These are phyloP conservation scores for Penicillium turbatum DNA, from an alignment of 495 filamentous ascomycete species.

Conservation along the genomic window DNA sequence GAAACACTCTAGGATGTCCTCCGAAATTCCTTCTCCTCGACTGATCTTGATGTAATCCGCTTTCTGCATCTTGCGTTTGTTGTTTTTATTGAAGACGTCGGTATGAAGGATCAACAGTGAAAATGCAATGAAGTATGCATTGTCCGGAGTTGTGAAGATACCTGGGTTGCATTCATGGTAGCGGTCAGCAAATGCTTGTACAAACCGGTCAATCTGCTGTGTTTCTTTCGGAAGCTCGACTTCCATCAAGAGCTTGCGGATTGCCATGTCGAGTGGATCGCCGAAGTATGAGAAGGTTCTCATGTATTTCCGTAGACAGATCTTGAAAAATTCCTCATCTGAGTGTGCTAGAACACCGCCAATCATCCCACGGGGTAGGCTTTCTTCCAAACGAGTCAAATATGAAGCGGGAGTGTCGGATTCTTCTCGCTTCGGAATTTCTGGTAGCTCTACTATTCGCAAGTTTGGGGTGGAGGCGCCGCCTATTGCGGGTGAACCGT, in stretches of 20 bases:
- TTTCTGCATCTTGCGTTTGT: constrained; percentile 98
- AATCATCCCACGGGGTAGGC: constrained; percentile 70
- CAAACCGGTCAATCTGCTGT: constrained; percentile 92
- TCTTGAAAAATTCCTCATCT: constrained; percentile 74
- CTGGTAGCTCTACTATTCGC: constrained; percentile 57
- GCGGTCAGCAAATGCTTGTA: constrained; percentile 91
- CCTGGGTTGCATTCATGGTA: constrained; percentile 99
- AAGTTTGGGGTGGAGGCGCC: constrained; percentile 63
- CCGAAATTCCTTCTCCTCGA: constrained; percentile 78
- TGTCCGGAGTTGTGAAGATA: constrained; percentile 79
- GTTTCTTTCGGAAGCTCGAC: constrained; percentile 95
- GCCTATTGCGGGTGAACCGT: constrained; percentile 50
- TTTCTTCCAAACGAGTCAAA: constrained; percentile 73
- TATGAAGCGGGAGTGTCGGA: constrained; percentile 89
- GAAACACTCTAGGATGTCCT: constrained; percentile 90
- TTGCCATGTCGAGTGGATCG: constrained; percentile 96
- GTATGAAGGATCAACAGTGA: constrained; percentile 95
- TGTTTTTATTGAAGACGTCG: constrained; percentile 99
- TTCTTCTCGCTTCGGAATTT: constrained; percentile 75
- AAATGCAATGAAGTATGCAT: constrained; percentile 96
- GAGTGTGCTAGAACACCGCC: constrained; percentile 79
- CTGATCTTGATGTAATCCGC: constrained; percentile 94
- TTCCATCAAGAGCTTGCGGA: constrained; percentile 93
- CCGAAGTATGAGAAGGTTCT: constrained; percentile 89
- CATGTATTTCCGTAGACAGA: constrained; percentile 90